Evolutionary conservation across 2,329 filamentous ascomycete genomes (phyloP).

Genomic region (Dryadomyces quercus-mongolicae): DNA sequence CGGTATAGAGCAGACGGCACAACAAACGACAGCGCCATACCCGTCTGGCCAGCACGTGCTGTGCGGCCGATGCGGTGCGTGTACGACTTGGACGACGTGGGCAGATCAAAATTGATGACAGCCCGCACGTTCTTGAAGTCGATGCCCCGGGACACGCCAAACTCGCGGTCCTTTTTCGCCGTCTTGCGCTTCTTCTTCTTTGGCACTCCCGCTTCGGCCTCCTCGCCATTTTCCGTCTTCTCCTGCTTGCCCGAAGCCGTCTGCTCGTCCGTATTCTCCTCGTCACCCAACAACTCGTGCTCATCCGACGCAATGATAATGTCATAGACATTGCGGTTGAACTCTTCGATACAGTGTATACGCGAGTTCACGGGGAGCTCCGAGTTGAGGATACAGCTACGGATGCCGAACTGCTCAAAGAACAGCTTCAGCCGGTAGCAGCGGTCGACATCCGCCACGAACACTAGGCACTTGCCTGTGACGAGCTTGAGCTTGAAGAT

Average conservation of each 20-base stretch:
- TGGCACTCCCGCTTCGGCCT: conserved; percentile 13
- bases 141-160: conserved; percentile 88
- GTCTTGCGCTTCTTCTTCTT: conserved; percentile 58
- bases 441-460: conserved; percentile 71
- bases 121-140: conserved; percentile 93
- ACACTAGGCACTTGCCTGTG: conserved; percentile 70
- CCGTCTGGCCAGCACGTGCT: conserved; percentile 77
- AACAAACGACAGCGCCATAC: conserved; percentile 93
- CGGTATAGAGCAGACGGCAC: conserved; percentile 70
- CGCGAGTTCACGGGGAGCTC: conserved; percentile 88
- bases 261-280: conserved; percentile 31
- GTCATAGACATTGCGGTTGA: conserved; percentile 93
- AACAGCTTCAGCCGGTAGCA: conserved; percentile 92
- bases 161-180: conserved; percentile 63
- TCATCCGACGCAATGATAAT: conserved; percentile 89
- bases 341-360: conserved; percentile 91
- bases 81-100: conserved; percentile 78
- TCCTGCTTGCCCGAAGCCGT: conserved; percentile 26
- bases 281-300: conserved; percentile 21
- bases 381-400: conserved; percentile 86
- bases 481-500: conserved; percentile 92
- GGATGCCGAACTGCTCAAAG: conserved; percentile 91
- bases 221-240: background rate
- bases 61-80: conserved; percentile 95
- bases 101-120: conserved; percentile 95